These are phyloP conservation scores for Paramecium caudatum DNA, from an alignment of 73 alveolate species.

Conservation along the genomic window DNA sequence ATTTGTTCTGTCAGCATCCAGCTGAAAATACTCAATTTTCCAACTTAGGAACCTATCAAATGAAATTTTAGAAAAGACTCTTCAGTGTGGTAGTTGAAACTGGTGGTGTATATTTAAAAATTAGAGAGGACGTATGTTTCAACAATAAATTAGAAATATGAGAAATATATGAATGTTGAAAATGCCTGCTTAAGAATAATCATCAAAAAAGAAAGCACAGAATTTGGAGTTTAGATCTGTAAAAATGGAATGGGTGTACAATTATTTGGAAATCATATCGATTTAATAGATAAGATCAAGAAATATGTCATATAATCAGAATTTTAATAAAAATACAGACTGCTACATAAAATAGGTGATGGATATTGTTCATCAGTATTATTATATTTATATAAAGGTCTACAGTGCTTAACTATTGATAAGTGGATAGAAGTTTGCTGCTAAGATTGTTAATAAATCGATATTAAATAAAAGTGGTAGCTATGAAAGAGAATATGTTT, in stretches of 20 bases:
- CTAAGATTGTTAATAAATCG: not conserved
- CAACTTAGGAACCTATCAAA: not conserved
- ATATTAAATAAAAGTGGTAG: not conserved
- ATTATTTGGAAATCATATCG: not conserved
- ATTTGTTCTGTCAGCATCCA: not conserved
- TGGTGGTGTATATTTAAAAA: not conserved
- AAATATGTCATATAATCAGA: not conserved
- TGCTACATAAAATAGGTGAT: not conserved
- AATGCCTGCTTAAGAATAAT: not conserved
- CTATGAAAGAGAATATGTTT: not conserved
- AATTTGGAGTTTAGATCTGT: conserved; percentile 15
- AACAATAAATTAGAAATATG: not conserved
- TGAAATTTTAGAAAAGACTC: conserved; percentile 3
- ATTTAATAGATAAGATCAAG: not conserved
- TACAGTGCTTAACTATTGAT: not conserved
- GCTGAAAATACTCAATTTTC: not conserved
- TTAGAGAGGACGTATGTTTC: not conserved
- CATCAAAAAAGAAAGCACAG: not conserved
- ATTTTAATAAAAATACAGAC: not conserved
- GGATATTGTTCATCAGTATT: not conserved
- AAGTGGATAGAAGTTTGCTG: not conserved
- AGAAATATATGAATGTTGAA: not conserved
- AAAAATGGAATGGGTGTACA: not conserved
- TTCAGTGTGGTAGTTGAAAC: not conserved
- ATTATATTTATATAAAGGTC: not conserved